These are phyloP conservation scores for Erucastrum elatum DNA, from an alignment of 345 rosid species.

Conservation along the genomic window DNA sequence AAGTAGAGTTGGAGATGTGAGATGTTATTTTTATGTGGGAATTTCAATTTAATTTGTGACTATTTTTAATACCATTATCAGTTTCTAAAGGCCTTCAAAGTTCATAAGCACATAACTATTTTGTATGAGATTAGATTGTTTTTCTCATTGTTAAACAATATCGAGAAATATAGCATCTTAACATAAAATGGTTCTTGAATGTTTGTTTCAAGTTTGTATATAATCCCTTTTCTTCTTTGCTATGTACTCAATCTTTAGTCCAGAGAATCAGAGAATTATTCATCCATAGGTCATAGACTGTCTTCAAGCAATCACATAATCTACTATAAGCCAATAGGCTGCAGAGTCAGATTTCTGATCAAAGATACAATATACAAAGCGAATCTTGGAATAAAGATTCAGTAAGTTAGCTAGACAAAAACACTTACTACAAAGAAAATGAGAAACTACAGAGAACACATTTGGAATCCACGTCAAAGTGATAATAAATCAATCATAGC, in stretches of 20 bases:
- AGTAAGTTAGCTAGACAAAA: conserved; percentile 5
- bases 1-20: background rate
- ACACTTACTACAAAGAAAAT: no score
- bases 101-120: background rate
- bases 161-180: background rate
- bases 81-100: background rate
- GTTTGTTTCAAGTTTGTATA: background rate
- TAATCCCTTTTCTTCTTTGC: background rate
- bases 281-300: background rate
- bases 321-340: conserved; percentile 27
- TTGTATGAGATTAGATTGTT: background rate
- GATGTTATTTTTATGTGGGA: background rate
- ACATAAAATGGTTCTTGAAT: background rate
- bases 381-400: conserved; percentile 9
- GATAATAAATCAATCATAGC: no score
- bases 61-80: background rate
- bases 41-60: background rate
- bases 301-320: conserved; percentile 26
- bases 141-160: background rate
- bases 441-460: conserved; percentile 47
- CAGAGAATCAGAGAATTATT: background rate
- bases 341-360: conserved; percentile 18
- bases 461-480: no score
- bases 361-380: conserved; percentile 27
- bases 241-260: background rate